Evolutionary conservation across 1,139 yeast genomes (phyloP).

Genomic region (Magnusiomyces sp.): DNA sequence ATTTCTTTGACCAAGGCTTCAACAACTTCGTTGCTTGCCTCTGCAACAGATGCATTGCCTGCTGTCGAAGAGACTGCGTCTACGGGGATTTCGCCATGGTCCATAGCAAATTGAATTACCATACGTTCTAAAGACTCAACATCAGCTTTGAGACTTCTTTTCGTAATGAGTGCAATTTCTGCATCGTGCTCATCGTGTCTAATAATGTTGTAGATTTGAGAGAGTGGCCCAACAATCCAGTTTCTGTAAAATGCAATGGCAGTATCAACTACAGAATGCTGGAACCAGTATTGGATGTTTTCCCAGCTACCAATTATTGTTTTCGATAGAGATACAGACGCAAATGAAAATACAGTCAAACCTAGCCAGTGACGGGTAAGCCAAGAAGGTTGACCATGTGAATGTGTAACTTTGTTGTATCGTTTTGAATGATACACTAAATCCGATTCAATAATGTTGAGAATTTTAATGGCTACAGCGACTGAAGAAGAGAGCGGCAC

Average conservation of each 20-base stretch:
- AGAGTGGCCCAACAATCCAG: constrained; percentile 78
- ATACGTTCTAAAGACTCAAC: constrained; percentile 74
- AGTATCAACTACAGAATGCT: constrained; percentile 54
- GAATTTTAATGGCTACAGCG: constrained; percentile 1
- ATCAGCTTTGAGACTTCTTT: constrained; percentile 71
- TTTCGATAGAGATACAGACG: constrained; percentile 27
- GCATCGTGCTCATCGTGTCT: constrained; percentile 63
- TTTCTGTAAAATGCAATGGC: constrained; percentile 58
- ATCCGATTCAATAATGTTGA: constrained; percentile 1
- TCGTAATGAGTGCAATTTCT: constrained; percentile 67
- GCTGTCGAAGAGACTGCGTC: constrained; percentile 14
- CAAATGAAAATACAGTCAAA: constrained; percentile 5
- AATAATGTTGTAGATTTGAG: constrained; percentile 65
- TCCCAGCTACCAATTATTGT: constrained; percentile 43
- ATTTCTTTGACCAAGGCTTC: constrained; percentile 27
- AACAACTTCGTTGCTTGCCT: constrained; percentile 20
- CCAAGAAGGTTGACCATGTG: constrained; percentile 40
- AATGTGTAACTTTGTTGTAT: constrained; percentile 1
- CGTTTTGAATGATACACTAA: constrained; percentile 3
- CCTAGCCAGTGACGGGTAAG: constrained; percentile 55
- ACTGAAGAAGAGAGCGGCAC: neutral
- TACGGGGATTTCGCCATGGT: constrained; percentile 29
- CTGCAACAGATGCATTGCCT: constrained; percentile 21
- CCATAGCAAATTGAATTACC: constrained; percentile 63
- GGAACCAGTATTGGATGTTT: constrained; percentile 48